Conservation (phyloP, 805 yeast genomes). For the Starmerella ratchasimensis region DNA sequence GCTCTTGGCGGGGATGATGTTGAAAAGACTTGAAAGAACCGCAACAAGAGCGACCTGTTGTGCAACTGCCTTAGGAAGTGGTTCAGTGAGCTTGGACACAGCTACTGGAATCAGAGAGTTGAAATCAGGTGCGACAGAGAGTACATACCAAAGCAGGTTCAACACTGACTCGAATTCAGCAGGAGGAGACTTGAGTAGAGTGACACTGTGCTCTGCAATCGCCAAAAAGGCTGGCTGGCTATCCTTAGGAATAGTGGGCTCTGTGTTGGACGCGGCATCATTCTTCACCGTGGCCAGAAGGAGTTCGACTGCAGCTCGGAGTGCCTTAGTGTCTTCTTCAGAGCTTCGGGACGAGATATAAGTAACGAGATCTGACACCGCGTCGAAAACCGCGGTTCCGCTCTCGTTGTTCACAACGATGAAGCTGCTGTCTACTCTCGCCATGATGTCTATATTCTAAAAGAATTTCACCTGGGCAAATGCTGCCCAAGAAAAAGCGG, state of each 20-base stretch:
- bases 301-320: slow-evolving; percentile 20
- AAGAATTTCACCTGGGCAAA: too few relatives aligned
- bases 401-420: slow-evolving; percentile 27
- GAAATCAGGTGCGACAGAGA: slow-evolving; percentile 26
- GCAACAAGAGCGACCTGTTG: slow-evolving; percentile 24
- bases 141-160: slow-evolving; percentile 28
- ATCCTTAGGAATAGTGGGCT: slow-evolving; percentile 3
- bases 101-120: slow-evolving; percentile 23
- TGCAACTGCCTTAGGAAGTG: slow-evolving; percentile 19
- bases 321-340: slow-evolving; percentile 18
- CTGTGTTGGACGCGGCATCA: slow-evolving; percentile 13
- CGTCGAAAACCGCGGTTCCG: slow-evolving; percentile 27
- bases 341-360: slow-evolving; percentile 27
- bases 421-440: slow-evolving; percentile 15
- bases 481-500: too few relatives aligned
- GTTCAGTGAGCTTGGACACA: slow-evolving; percentile 22
- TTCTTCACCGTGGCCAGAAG: slow-evolving; percentile 16
- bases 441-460: too few relatives aligned
- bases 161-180: slow-evolving; percentile 29
- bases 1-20: slow-evolving; percentile 25
- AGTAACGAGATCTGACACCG: slow-evolving; percentile 26
- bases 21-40: slow-evolving; percentile 30
- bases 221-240: slow-evolving; percentile 22
- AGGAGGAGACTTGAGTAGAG: slow-evolving; percentile 25
- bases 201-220: slow-evolving; percentile 23